These are phyloP conservation scores for Elsinoe australis DNA, from an alignment of 2,329 filamentous ascomycete genomes.

Conservation along the genomic window DNA sequence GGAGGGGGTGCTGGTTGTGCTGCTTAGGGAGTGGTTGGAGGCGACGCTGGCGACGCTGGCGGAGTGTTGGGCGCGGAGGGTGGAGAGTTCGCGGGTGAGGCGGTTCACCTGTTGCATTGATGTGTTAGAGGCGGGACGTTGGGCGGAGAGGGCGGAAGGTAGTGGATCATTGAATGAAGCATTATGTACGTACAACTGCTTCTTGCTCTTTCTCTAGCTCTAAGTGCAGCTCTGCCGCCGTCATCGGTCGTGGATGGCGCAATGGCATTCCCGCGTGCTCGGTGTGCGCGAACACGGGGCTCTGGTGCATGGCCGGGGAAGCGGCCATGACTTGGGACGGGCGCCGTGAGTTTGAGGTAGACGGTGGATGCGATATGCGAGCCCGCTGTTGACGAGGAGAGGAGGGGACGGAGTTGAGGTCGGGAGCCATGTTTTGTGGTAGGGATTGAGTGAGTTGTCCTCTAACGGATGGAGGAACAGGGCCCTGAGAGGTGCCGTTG, in stretches of 20 bases:
- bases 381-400: conserved; percentile 31
- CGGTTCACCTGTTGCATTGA: conserved; percentile 67
- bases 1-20: conserved; percentile 37
- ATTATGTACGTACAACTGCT: conserved; percentile 70
- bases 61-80: conserved; percentile 62
- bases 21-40: conserved; percentile 47
- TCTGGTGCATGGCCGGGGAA: conserved; percentile 17
- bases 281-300: conserved; percentile 5
- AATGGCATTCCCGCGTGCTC: conserved; percentile 46
- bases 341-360: conserved; percentile 38
- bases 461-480: too few relatives aligned
- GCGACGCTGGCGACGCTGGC: conserved; percentile 54
- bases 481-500: too few relatives aligned
- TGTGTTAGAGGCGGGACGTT: background rate
- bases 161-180: background rate
- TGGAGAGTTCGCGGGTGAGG: conserved; percentile 76
- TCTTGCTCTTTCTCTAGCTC: conserved; percentile 94
- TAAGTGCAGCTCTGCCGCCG: conserved; percentile 78
- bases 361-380: conserved; percentile 31
- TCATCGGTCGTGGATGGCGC: conserved; percentile 79
- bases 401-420: conserved; percentile 39
- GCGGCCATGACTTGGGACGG: conserved; percentile 38
- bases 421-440: conserved; percentile 39
- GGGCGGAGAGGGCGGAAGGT: background rate
- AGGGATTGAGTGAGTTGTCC: background rate